Evolutionary conservation across 2,329 filamentous ascomycete genomes (phyloP), one percentile per base, ranked within the genome.

Genomic region (Dendryphion nanum): DNA sequence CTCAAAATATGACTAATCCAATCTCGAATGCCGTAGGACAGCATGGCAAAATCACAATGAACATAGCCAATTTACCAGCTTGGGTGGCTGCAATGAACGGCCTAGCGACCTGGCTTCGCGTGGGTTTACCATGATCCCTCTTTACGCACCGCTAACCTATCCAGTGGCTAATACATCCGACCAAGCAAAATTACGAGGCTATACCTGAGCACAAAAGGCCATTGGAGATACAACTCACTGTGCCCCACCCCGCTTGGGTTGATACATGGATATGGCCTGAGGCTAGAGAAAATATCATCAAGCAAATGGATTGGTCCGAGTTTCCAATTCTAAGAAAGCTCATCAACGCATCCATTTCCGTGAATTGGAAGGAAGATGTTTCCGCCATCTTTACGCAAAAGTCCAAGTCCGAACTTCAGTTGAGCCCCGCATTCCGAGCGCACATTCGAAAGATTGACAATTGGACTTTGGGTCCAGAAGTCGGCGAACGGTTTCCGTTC

Each of bases 1-100:
- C 30, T 16, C 6, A 33, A 8, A 36, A 18, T 29, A 18, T 20
- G 3, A 24, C 32, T 5, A 38, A 29, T 20, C 35, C 42, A 13
- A 44, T 44, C n/a, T 44, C 42, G 18, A 38, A 41, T 36, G 42
- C 42, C 13, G 33, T 44, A 14, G 42, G 42, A n/a, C 14, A 31
- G 20, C 42, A 44, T 18, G 42, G 42, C 7, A 15, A 35, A 26
- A 35, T 44, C 6, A 44, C 38, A 3, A 44, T 44, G 42, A 24
- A 18, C 24, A 16, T 38, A 14, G 18, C 30, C 2, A 36, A 35
- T 30, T 19, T 40, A 13, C 20, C 38, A 6, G 35, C 26, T 17
- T 41, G 37, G 30, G 32, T 44, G 17, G 42, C 34, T 6, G 28
- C 32, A 15, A 41, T 44, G 42, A 41, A 44, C 28, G 30, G 35